These are phyloP conservation scores for Plasmodium coatneyi DNA, from an alignment of 169 alveolate genomes.

Conservation along the genomic window DNA sequence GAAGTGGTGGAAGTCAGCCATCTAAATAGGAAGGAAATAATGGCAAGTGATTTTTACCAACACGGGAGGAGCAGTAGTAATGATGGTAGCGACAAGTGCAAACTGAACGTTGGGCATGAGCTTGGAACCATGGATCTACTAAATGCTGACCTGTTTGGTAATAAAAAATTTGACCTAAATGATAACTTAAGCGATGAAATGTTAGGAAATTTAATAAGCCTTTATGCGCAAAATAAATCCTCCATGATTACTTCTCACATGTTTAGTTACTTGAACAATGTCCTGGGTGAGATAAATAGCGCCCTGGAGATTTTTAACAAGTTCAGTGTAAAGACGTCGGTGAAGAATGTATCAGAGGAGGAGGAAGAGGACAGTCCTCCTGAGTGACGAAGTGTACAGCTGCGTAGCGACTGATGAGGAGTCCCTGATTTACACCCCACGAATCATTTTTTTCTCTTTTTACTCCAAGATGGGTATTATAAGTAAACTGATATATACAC, in stretches of 20 bases:
- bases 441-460: background rate
- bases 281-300: conserved; percentile 64
- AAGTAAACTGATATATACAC: background rate
- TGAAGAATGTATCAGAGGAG: conserved; percentile 20
- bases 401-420: conserved; percentile 2
- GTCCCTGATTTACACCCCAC: background rate
- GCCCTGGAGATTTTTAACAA: conserved; percentile 60
- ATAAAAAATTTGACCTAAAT: conserved; percentile 18
- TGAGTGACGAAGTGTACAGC: background rate
- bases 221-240: conserved; percentile 68
- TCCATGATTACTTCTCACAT: conserved; percentile 70
- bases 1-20: background rate
- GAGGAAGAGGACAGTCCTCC: background rate
- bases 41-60: background rate
- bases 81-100: background rate
- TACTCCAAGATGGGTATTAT: background rate
- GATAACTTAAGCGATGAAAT: conserved; percentile 69
- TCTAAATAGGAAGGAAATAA: background rate
- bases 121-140: background rate
- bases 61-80: background rate
- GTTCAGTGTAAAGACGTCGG: conserved; percentile 32
- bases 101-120: background rate
- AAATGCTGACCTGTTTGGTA: background rate
- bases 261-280: conserved; percentile 61
- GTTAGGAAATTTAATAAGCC: conserved; percentile 50